Conservation (phyloP, 179 eudicot species). For the Spinacia oleracea region DNA sequence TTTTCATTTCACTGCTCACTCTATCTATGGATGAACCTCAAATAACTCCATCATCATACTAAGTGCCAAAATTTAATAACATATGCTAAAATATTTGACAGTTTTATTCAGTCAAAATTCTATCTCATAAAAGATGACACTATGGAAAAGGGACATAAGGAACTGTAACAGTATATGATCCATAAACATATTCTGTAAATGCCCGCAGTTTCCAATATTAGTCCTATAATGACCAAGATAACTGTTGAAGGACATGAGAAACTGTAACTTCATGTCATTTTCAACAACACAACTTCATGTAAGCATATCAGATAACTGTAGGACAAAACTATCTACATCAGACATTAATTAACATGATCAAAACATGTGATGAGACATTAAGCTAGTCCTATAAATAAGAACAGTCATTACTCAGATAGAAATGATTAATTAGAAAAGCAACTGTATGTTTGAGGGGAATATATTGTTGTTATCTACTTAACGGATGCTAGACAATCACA, state of each 20-base stretch:
- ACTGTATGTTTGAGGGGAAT: too few relatives aligned
- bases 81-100: background rate
- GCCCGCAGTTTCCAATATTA: background rate
- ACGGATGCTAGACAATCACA: background rate
- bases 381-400: too few relatives aligned
- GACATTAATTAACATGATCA: too few relatives aligned
- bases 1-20: background rate
- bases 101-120: background rate
- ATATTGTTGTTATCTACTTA: background rate
- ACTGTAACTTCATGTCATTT: background rate
- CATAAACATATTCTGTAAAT: too few relatives aligned
- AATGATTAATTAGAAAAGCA: too few relatives aligned
- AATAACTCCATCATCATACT: background rate
- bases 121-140: background rate
- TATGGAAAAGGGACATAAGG: background rate
- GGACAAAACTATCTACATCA: background rate
- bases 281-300: background rate
- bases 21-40: background rate
- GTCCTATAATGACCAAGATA: too few relatives aligned
- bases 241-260: too few relatives aligned
- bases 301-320: background rate
- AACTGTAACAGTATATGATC: too few relatives aligned
- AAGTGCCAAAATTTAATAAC: too few relatives aligned
- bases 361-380: too few relatives aligned
- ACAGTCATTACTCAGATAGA: too few relatives aligned